Conservation (phyloP, 139 green algal species). For the Spirogloea muscicola region DNA sequence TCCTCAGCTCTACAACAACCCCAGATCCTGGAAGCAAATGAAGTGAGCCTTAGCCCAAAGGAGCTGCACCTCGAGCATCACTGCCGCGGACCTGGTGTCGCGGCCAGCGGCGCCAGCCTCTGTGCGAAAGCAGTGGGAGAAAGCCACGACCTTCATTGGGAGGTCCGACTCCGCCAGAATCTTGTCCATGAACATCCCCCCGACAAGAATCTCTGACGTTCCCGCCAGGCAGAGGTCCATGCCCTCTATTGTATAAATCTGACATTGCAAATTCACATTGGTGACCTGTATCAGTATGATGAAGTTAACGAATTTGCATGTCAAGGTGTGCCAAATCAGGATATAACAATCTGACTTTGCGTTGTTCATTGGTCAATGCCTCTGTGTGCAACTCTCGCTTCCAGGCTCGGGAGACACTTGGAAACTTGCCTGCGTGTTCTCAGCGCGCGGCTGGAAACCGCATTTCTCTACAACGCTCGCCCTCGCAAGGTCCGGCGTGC, state of each 20-base stretch:
- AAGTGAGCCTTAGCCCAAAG: too few relatives aligned
- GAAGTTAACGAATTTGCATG: background rate
- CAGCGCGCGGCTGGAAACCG: conserved; percentile 89
- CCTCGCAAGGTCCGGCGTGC: conserved; percentile 91
- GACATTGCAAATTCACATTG: too few relatives aligned
- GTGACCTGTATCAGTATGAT: background rate
- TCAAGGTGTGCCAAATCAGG: too few relatives aligned
- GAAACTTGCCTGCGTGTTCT: conserved; percentile 77
- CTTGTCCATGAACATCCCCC: conserved; percentile 82
- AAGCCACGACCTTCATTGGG: conserved; percentile 86
- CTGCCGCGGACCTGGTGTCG: conserved; percentile 58
- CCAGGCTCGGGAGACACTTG: too few relatives aligned
- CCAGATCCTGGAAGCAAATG: too few relatives aligned
- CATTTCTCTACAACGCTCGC: conserved; percentile 91
- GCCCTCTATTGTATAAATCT: conserved; percentile 84
- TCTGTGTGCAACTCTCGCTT: too few relatives aligned
- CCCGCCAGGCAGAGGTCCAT: conserved; percentile 86
- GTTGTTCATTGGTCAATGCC: too few relatives aligned
- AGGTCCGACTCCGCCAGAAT: conserved; percentile 76
- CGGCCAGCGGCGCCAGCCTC: conserved; percentile 86
- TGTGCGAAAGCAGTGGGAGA: conserved; percentile 93
- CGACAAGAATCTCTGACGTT: conserved; percentile 93
- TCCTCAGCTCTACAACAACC: too few relatives aligned
- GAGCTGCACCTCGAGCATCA: too few relatives aligned
- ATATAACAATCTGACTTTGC: too few relatives aligned